Evolutionary conservation across 2,329 filamentous ascomycete genomes (phyloP).

Genomic region (Fusarium sp.): DNA sequence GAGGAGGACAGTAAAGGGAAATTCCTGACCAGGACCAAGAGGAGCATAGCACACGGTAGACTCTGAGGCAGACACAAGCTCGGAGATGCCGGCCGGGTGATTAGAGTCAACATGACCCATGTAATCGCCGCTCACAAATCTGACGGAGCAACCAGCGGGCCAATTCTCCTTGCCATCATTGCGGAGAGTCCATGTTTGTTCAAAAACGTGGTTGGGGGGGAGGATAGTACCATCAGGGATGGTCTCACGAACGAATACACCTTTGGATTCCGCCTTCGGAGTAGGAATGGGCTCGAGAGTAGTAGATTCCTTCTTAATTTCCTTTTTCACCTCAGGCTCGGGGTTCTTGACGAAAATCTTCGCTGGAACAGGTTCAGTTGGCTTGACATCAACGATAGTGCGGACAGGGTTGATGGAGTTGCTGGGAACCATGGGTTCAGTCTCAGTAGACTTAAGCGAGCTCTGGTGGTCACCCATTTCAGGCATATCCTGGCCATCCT

Average conservation of each 20-base stretch:
- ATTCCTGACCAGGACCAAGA: slow-evolving; percentile 77
- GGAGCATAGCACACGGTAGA: slow-evolving; percentile 78
- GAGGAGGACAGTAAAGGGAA: slow-evolving; percentile 84
- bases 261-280: slow-evolving; percentile 51
- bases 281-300: slow-evolving; percentile 32
- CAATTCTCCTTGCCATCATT: slow-evolving; percentile 83
- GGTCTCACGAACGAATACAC: slow-evolving; percentile 80
- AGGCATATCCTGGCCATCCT: slow-evolving; percentile 70
- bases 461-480: slow-evolving; percentile 72
- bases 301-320: slow-evolving; percentile 40
- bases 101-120: slow-evolving; percentile 91
- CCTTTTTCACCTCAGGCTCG: slow-evolving; percentile 14
- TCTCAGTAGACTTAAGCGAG: slow-evolving; percentile 61
- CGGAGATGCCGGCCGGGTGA: slow-evolving; percentile 79
- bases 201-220: slow-evolving; percentile 76
- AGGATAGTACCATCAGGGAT: slow-evolving; percentile 81
- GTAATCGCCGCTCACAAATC: slow-evolving; percentile 92
- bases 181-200: slow-evolving; percentile 90
- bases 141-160: slow-evolving; percentile 90
- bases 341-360: slow-evolving; percentile 10
- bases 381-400: slow-evolving; percentile 78
- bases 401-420: slow-evolving; percentile 65
- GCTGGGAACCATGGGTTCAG: slow-evolving; percentile 53
- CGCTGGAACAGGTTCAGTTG: slow-evolving; percentile 55
- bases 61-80: slow-evolving; percentile 81